phyloP scores from a whole-genome alignment of 768 basidiomycete genomes.

The Suillus weaverae region DNA sequence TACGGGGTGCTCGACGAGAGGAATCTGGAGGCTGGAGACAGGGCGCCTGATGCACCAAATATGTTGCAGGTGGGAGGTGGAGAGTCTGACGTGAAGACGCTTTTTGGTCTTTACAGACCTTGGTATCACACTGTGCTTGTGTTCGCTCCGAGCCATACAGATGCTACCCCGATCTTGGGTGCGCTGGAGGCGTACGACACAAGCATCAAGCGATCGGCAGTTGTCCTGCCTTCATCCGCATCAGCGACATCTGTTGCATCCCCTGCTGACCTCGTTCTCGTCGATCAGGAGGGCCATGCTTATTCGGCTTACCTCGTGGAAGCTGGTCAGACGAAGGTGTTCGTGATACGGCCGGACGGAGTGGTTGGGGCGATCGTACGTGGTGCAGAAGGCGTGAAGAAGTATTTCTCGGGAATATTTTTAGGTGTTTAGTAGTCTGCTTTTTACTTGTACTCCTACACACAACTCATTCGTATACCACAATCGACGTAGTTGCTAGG shows the following conservation, averaged over 20 bases:
- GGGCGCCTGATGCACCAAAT: slow-evolving; percentile 15
- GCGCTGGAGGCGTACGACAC: background rate
- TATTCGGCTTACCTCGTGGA: slow-evolving; percentile 35
- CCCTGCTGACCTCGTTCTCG: slow-evolving; percentile 32
- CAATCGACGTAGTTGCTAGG: too few relatives aligned
- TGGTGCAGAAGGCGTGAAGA: slow-evolving; percentile 19
- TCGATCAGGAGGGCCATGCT: slow-evolving; percentile 36
- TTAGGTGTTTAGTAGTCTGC: too few relatives aligned
- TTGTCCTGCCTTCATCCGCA: slow-evolving; percentile 2
- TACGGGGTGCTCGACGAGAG: slow-evolving; percentile 15
- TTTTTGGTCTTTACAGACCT: slow-evolving; percentile 32
- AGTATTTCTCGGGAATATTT: background rate
- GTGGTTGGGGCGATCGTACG: slow-evolving; percentile 30
- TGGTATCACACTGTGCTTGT: slow-evolving; percentile 15
- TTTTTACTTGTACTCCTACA: too few relatives aligned
- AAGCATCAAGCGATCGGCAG: slow-evolving; percentile 1
- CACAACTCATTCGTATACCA: too few relatives aligned
- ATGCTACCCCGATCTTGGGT: slow-evolving; percentile 8
- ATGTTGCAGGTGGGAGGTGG: slow-evolving; percentile 17
- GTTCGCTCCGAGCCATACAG: slow-evolving; percentile 5
- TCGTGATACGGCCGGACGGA: slow-evolving; percentile 27
- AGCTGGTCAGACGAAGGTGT: slow-evolving; percentile 30
- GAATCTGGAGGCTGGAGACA: slow-evolving; percentile 10
- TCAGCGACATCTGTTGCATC: background rate
- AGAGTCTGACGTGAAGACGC: slow-evolving; percentile 9